Evolutionary conservation across 805 yeast genomes (phyloP).

Genomic region (Wickerhamomyces bovis): DNA sequence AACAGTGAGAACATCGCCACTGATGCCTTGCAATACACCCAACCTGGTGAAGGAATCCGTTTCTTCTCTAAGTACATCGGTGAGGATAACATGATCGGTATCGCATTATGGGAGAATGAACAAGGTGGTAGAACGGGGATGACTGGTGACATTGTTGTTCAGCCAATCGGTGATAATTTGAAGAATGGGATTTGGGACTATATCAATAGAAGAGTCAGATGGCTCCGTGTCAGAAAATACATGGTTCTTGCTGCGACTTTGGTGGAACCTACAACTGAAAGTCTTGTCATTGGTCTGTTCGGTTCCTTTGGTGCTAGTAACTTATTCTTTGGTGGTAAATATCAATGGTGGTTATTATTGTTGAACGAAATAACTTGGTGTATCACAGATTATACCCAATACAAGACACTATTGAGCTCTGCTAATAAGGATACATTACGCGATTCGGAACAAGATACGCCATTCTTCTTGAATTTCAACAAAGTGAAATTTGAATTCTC

Average conservation of each 20-base stretch:
- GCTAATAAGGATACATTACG: conserved; percentile 17
- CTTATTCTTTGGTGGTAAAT: conserved; percentile 31
- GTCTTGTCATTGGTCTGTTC: conserved; percentile 56
- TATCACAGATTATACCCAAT: conserved; percentile 56
- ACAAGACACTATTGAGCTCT: conserved; percentile 33
- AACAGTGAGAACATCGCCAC: conserved; percentile 31
- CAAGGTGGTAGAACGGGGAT: conserved; percentile 66
- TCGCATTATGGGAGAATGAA: conserved; percentile 72
- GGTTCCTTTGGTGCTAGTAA: conserved; percentile 57
- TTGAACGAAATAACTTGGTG: conserved; percentile 64
- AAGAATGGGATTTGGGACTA: conserved; percentile 44
- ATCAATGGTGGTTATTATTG: conserved; percentile 33
- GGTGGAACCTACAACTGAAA: conserved; percentile 83
- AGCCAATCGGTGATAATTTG: conserved; percentile 50
- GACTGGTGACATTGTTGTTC: conserved; percentile 74
- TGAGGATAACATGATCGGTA: conserved; percentile 90
- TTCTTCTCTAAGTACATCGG: conserved; percentile 80
- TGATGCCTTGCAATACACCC: conserved; percentile 26
- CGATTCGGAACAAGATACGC: conserved; percentile 11
- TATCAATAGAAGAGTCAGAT: conserved; percentile 63
- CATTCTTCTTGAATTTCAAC: conserved; percentile 25
- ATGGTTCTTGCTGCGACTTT: conserved; percentile 84
- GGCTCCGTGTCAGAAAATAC: conserved; percentile 82
- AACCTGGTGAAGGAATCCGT: conserved; percentile 45
- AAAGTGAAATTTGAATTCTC: conserved; percentile 14